A percentile compares a stretch with the other conserved stretches of the same genome.
These are phyloP conservation scores for Bryopsis sp. DNA, from an alignment of 139 green algal species.

Conservation along the genomic window DNA sequence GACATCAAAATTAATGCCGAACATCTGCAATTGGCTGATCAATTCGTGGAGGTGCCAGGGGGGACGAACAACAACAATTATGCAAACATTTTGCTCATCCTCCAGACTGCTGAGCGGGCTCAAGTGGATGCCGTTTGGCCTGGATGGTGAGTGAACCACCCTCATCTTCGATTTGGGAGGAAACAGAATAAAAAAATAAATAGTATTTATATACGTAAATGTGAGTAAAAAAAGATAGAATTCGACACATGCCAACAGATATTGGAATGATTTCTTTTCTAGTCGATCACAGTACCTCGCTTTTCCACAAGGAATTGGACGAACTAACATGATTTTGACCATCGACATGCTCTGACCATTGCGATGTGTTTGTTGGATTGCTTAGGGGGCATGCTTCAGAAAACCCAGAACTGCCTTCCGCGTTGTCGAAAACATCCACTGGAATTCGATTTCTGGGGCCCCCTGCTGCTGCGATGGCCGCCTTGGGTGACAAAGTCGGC, in stretches of 20 bases:
- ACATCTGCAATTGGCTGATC: slow-evolving; percentile 92
- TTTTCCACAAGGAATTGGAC: too few species aligned
- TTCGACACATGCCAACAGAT: too few species aligned
- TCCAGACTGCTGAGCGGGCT: slow-evolving; percentile 62
- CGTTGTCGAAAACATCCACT: slow-evolving; percentile 37
- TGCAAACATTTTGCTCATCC: slow-evolving; percentile 92
- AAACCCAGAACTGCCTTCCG: slow-evolving; percentile 83
- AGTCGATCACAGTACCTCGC: too few species aligned
- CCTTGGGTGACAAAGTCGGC: slow-evolving; percentile 84
- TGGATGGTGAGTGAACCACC: slow-evolving; percentile 62
- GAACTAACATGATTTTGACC: too few species aligned
- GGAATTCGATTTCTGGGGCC: slow-evolving; percentile 90
- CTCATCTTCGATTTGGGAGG: too few species aligned
- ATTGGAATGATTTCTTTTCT: too few species aligned
- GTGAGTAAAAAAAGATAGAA: too few species aligned
- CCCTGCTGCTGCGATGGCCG: slow-evolving; percentile 69
- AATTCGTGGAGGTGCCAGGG: slow-evolving; percentile 95
- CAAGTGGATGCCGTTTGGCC: slow-evolving; percentile 95
- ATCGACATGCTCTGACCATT: not conserved
- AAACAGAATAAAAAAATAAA: too few species aligned
- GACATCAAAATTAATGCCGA: slow-evolving; percentile 93
- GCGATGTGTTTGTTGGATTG: not conserved
- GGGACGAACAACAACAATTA: slow-evolving; percentile 99
- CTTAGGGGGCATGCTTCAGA: slow-evolving; percentile 91
- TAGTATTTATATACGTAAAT: too few species aligned